A percentile compares a stretch with the other conserved stretches of the same genome.
Evolutionary conservation across 1,284 basidiomycete genomes (phyloP).

Genomic region (Naganishia sp.): DNA sequence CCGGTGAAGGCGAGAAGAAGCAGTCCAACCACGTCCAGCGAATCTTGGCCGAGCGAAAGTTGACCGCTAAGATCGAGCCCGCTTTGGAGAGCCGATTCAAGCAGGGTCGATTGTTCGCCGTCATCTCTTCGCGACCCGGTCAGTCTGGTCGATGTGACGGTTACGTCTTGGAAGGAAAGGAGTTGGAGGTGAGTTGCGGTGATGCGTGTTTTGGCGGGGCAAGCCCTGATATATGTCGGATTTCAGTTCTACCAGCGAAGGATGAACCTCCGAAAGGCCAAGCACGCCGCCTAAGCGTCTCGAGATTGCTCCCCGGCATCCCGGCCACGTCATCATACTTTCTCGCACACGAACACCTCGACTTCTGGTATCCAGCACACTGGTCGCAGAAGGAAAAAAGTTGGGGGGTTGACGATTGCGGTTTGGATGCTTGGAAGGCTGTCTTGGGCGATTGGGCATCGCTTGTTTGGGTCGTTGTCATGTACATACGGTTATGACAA

Average conservation of each 20-base stretch:
- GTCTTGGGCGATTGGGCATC: conserved; percentile 16
- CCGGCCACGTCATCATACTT: neutral
- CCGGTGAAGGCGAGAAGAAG: conserved; percentile 67
- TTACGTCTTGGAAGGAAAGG: conserved; percentile 93
- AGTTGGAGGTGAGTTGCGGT: conserved; percentile 73
- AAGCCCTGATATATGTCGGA: neutral
- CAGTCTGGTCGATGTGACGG: conserved; percentile 93
- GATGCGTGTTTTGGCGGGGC: neutral
- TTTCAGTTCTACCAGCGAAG: conserved; percentile 84
- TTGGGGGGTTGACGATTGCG: neutral
- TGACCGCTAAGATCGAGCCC: conserved; percentile 86
- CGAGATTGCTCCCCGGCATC: neutral
- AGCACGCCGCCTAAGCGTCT: conserved; percentile 63
- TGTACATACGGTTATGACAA: conserved; percentile 26
- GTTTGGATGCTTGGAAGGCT: conserved; percentile 5
- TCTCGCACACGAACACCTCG: conserved; percentile 1
- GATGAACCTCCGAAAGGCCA: conserved; percentile 87
- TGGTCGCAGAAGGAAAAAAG: conserved; percentile 26
- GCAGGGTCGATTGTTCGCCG: conserved; percentile 64
- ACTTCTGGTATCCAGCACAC: neutral
- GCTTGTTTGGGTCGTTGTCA: conserved; percentile 27
- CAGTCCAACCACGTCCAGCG: conserved; percentile 86
- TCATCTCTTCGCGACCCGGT: conserved; percentile 87
- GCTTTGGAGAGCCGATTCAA: conserved; percentile 67
- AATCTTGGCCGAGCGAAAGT: conserved; percentile 81